These are phyloP conservation scores for Euphorbia celastroides DNA, from an alignment of 441 rosid genomes.

Conservation along the genomic window DNA sequence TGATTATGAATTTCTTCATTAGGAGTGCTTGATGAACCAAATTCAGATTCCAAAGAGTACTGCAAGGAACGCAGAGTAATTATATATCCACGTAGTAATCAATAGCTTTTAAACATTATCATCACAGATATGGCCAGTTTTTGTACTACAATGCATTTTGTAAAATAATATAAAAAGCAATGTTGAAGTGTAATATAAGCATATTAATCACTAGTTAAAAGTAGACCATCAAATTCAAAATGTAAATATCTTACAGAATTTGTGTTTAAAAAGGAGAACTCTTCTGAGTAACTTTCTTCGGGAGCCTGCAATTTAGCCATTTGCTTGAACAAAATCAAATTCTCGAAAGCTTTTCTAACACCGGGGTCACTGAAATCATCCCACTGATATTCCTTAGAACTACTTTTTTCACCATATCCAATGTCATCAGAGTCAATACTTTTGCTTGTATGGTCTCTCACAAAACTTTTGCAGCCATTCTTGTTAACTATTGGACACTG, in stretches of 20 bases:
- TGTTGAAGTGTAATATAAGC: not conserved
- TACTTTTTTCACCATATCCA: conserved; percentile 33
- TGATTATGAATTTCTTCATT: conserved; percentile 31
- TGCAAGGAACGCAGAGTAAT: conserved; percentile 23
- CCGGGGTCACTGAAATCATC: conserved; percentile 69
- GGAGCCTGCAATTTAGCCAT: conserved; percentile 56
- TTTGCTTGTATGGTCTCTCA: conserved; percentile 27
- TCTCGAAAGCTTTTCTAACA: conserved; percentile 56
- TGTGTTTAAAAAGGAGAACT: conserved; percentile 48
- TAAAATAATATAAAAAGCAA: not conserved
- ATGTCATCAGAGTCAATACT: conserved; percentile 21
- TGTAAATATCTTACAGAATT: conserved; percentile 35
- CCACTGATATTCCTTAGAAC: conserved; percentile 58
- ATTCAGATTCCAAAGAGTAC: conserved; percentile 41
- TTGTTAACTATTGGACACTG: conserved; percentile 33
- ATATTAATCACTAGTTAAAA: not conserved
- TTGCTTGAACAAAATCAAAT: conserved; percentile 64
- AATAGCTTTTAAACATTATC: conserved; percentile 8
- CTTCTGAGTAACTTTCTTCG: conserved; percentile 40
- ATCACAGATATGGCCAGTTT: not conserved
- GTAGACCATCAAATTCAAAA: conserved; percentile 17
- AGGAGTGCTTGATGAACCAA: conserved; percentile 32
- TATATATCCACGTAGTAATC: conserved; percentile 19
- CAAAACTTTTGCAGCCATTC: conserved; percentile 34
- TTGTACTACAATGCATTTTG: not conserved